Evolutionary conservation across 164 flowering plant genomes (phyloP).

Genomic region (Annona squamosa): DNA sequence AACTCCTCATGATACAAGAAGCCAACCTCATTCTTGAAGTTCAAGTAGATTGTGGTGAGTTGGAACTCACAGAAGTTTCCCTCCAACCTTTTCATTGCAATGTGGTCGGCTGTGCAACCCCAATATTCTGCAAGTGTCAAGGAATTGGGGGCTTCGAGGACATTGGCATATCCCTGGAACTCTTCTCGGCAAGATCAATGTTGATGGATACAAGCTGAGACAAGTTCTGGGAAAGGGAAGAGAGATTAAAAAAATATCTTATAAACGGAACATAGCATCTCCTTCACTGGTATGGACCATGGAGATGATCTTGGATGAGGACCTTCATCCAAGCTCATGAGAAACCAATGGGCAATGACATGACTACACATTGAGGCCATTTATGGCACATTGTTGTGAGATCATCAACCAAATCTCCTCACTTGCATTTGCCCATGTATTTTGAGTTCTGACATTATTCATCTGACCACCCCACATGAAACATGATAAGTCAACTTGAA

Average conservation of each 20-base stretch:
- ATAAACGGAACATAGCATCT: background rate
- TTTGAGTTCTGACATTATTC: too few species aligned
- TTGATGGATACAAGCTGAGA: slow-evolving; percentile 97
- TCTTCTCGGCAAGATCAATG: slow-evolving; percentile 67
- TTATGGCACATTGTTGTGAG: too few species aligned
- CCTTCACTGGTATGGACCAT: too few species aligned
- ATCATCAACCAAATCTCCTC: too few species aligned
- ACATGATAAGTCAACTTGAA: too few species aligned
- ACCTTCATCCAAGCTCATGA: background rate
- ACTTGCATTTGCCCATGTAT: too few species aligned
- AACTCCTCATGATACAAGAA: background rate
- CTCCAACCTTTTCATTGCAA: too few species aligned
- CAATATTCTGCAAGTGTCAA: slow-evolving; percentile 12
- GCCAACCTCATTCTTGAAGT: background rate
- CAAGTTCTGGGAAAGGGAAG: slow-evolving; percentile 55
- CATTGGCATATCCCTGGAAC: slow-evolving; percentile 42
- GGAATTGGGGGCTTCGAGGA: slow-evolving; percentile 34
- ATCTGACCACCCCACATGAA: too few species aligned
- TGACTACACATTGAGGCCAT: background rate
- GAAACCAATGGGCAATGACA: background rate
- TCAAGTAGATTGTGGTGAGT: background rate
- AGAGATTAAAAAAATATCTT: background rate
- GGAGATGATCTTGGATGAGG: too few species aligned
- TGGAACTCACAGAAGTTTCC: background rate
- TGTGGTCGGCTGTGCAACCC: background rate